Percentiles rank a stretch among this genome's conserved stretches.
Evolutionary conservation across 164 flowering plant species (phyloP).

Genomic region (Liriodendron chinense): DNA sequence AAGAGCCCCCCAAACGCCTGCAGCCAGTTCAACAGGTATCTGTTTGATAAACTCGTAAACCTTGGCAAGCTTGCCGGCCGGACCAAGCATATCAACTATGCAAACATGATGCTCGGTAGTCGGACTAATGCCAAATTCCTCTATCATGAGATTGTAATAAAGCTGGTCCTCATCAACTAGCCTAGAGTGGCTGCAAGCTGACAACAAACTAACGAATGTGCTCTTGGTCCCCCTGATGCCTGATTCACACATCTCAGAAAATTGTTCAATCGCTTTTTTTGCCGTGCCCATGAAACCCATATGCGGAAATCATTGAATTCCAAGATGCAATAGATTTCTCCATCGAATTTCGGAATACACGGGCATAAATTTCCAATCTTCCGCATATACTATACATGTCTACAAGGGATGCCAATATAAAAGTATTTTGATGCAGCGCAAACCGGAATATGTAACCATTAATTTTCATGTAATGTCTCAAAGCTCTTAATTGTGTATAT

Average conservation of each 20-base stretch:
- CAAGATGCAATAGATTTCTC: conserved; percentile 33
- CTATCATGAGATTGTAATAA: conserved; percentile 24
- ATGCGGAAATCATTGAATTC: conserved; percentile 44
- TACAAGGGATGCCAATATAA: conserved; percentile 30
- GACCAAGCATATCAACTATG: conserved; percentile 37
- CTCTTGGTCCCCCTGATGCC: conserved; percentile 25
- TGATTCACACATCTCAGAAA: conserved; percentile 24
- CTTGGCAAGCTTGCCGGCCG: conserved; percentile 35
- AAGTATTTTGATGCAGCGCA: conserved; percentile 21
- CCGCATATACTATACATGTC: conserved; percentile 47
- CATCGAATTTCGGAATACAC: conserved; percentile 14
- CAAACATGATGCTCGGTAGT: conserved; percentile 37
- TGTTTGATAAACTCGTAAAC: conserved; percentile 29
- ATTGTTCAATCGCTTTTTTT: conserved; percentile 27
- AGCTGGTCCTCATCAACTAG: conserved; percentile 31
- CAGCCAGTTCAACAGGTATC: conserved; percentile 16
- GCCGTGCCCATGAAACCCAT: conserved; percentile 35
- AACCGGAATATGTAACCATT: conserved; percentile 20
- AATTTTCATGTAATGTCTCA: conserved; percentile 31
- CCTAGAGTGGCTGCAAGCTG: conserved; percentile 44
- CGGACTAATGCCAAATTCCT: conserved; percentile 25
- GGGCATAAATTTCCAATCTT: conserved; percentile 27
- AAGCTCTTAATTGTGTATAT: conserved; percentile 32
- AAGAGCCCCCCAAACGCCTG: conserved; percentile 48
- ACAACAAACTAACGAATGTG: conserved; percentile 36